These are phyloP conservation scores for Fusarium nanum DNA, from an alignment of 2,329 filamentous ascomycete species.

Conservation along the genomic window DNA sequence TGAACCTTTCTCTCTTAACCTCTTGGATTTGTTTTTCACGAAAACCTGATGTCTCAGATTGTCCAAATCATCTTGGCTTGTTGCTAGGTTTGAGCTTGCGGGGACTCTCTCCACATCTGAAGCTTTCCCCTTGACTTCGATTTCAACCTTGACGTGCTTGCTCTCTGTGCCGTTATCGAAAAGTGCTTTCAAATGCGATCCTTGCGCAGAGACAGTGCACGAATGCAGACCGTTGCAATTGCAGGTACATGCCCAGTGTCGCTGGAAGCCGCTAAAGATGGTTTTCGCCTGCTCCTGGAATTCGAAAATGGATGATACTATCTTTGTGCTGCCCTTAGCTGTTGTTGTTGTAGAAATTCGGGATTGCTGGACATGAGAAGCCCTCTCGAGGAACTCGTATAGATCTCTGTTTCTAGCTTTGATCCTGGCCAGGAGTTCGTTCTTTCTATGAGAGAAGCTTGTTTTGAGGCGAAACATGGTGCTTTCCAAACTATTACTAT, in stretches of 20 bases:
- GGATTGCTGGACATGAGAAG: rapidly evolving
- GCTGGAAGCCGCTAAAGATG: background rate
- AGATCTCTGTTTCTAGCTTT: background rate
- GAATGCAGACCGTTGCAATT: background rate
- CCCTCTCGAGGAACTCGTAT: background rate
- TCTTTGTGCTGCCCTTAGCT: background rate
- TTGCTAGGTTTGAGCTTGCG: rapidly evolving
- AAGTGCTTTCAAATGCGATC: background rate
- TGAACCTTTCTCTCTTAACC: background rate
- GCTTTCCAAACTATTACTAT: background rate
- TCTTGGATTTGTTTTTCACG: background rate
- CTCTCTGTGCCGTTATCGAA: background rate
- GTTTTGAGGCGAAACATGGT: background rate
- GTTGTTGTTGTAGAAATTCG: background rate
- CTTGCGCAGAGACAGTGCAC: background rate
- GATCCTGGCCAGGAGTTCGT: background rate
- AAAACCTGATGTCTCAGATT: rapidly evolving
- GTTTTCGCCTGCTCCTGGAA: background rate
- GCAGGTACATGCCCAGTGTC: background rate
- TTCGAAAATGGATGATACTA: background rate
- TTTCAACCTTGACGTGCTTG: background rate
- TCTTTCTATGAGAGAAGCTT: background rate
- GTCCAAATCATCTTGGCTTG: background rate
- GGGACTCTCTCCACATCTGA: rapidly evolving
- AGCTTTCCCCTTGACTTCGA: rapidly evolving